These are phyloP conservation scores for Triticum turgidum DNA, from an alignment of 176 grass and related monocot species.

Conservation along the genomic window DNA sequence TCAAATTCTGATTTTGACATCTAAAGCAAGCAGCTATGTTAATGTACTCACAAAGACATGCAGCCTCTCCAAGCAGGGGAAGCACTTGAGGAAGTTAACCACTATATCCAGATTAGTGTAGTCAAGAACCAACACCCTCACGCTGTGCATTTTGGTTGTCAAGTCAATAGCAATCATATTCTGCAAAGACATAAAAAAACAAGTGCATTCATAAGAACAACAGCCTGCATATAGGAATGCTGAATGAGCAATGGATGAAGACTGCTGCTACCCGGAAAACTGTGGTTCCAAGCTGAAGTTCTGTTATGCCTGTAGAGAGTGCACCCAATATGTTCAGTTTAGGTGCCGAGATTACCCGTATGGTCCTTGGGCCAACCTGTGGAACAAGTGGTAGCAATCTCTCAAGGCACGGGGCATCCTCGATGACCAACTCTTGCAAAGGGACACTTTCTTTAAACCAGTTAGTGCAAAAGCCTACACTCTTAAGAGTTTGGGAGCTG, in stretches of 20 bases:
- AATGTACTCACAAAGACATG: no score
- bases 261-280: neutral
- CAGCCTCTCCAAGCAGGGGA: no score
- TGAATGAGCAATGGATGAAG: neutral
- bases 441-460: neutral
- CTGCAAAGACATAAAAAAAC: neutral
- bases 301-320: neutral
- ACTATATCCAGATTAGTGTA: no score
- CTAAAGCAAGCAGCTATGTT: no score
- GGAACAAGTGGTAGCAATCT: neutral
- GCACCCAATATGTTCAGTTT: neutral
- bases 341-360: neutral
- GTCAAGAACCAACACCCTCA: neutral
- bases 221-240: neutral
- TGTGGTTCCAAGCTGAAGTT: neutral
- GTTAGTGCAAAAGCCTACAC: neutral
- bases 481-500: neutral
- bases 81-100: no score
- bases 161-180: neutral
- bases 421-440: neutral
- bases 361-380: neutral
- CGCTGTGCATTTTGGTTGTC: neutral
- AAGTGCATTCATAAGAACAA: neutral
- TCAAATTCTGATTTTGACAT: no score
- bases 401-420: neutral